Conservation (phyloP, 108 stramenopile genomes). For the Cyclotella distinguenda region DNA sequence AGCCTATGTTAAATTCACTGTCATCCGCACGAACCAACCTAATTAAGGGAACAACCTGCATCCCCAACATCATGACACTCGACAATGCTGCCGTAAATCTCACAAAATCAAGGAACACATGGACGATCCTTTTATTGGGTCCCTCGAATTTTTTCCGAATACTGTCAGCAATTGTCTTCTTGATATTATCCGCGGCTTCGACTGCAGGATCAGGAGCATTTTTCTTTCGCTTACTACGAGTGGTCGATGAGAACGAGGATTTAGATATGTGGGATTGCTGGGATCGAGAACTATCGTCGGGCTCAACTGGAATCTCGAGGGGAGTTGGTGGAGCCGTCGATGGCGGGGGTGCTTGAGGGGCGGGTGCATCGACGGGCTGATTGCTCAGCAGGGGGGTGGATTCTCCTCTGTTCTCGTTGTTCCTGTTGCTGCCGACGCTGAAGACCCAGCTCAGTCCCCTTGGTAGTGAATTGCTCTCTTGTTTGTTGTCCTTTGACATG, state of each 20-base stretch:
- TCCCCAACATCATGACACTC: constrained; percentile 32
- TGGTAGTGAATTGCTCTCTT: background rate
- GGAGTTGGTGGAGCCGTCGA: constrained; percentile 15
- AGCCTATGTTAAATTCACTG: constrained; percentile 6
- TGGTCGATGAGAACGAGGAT: background rate
- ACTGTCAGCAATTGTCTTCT: constrained; percentile 3
- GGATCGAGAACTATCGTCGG: background rate
- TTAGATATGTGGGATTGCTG: constrained; percentile 2
- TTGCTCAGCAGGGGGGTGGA: constrained; percentile 3
- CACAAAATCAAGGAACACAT: constrained; percentile 25
- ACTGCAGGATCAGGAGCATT: constrained; percentile 3
- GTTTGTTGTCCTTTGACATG: background rate
- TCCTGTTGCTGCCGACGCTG: background rate
- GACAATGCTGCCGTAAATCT: constrained; percentile 25
- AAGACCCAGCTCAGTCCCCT: background rate
- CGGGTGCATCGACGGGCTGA: background rate
- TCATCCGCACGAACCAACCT: constrained; percentile 4
- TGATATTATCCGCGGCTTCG: constrained; percentile 1
- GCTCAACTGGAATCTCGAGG: background rate
- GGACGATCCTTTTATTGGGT: constrained; percentile 21
- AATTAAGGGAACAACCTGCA: constrained; percentile 34
- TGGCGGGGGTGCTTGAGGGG: constrained; percentile 11
- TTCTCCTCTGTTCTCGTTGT: background rate
- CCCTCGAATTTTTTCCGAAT: constrained; percentile 20
- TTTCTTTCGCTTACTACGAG: background rate